phyloP scores from a whole-genome alignment of 2,329 filamentous ascomycete genomes.

The Monilinia polystroma region DNA sequence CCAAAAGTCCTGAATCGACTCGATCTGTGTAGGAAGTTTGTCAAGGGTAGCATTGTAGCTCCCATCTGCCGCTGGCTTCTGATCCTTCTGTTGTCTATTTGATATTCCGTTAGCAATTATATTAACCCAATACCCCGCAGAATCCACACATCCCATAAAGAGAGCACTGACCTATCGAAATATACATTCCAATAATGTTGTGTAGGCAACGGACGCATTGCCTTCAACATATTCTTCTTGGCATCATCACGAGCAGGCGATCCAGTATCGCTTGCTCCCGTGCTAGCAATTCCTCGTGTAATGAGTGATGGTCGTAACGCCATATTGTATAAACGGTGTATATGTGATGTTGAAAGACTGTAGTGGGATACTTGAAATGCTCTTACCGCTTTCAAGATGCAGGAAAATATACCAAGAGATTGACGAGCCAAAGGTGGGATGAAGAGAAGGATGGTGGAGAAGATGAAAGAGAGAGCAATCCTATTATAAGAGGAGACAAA shows the following conservation, averaged over 20 bases:
- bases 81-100: conserved; percentile 39
- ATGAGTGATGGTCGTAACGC: conserved; percentile 57
- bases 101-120: neutral
- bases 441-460: conserved; percentile 1
- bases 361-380: conserved; percentile 2
- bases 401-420: neutral
- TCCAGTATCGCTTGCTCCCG: conserved; percentile 59
- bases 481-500: conserved; percentile 14
- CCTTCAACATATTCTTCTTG: conserved; percentile 79
- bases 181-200: conserved; percentile 79
- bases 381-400: neutral
- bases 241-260: conserved; percentile 76
- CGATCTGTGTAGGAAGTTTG: conserved; percentile 64
- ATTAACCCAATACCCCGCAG: neutral
- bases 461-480: conserved; percentile 12
- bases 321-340: conserved; percentile 44
- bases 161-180: conserved; percentile 55
- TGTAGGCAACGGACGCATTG: conserved; percentile 69
- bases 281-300: conserved; percentile 61
- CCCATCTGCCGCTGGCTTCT: conserved; percentile 40
- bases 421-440: conserved; percentile 6
- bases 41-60: conserved; percentile 48
- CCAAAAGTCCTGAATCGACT: conserved; percentile 84
- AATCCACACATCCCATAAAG: neutral
- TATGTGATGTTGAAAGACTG: conserved; percentile 6